phyloP scores from a whole-genome alignment of 345 rosid species.

The Gynandropsis gynandra region DNA sequence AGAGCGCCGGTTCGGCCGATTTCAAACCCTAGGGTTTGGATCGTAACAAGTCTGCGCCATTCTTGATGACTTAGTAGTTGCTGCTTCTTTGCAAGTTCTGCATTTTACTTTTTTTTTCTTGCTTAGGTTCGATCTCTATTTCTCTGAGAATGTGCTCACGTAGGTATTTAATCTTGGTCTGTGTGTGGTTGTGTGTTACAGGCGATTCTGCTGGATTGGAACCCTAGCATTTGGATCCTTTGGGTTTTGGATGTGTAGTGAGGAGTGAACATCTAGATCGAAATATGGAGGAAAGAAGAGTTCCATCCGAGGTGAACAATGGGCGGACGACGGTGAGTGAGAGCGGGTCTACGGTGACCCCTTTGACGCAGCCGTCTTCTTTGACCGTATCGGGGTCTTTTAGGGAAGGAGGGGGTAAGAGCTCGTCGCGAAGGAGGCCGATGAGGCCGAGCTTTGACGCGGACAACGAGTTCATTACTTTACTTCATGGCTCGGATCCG shows the following conservation, averaged over 20 bases:
- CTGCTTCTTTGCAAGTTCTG: background rate
- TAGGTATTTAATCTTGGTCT: slow-evolving; percentile 1
- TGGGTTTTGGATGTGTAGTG: slow-evolving; percentile 8
- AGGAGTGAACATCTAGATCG: slow-evolving; percentile 9
- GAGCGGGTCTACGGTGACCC: slow-evolving; percentile 8
- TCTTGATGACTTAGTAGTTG: slow-evolving; percentile 4
- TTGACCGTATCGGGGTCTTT: slow-evolving; percentile 56
- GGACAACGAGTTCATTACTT: slow-evolving; percentile 79
- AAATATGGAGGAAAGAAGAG: slow-evolving; percentile 26
- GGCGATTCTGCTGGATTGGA: slow-evolving; percentile 2
- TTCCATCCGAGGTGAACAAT: slow-evolving; percentile 21
- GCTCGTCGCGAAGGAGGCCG: slow-evolving; percentile 64
- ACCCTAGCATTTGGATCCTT: background rate
- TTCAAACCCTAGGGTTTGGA: slow-evolving; percentile 14
- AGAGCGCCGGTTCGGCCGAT: slow-evolving; percentile 2
- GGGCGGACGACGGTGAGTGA: slow-evolving; percentile 19
- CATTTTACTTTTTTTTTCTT: slow-evolving; percentile 3
- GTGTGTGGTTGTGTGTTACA: background rate
- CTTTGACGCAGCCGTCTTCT: slow-evolving; percentile 29
- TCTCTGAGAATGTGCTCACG: slow-evolving; percentile 17
- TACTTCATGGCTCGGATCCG: slow-evolving; percentile 99
- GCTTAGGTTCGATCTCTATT: background rate
- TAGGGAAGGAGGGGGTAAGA: slow-evolving; percentile 51
- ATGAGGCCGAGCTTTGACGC: slow-evolving; percentile 77
- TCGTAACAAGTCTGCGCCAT: background rate